Base-by-base conservation (phyloP, 768 basidiomycete species). In the Brasilioporus rufonigricans region DNA sequence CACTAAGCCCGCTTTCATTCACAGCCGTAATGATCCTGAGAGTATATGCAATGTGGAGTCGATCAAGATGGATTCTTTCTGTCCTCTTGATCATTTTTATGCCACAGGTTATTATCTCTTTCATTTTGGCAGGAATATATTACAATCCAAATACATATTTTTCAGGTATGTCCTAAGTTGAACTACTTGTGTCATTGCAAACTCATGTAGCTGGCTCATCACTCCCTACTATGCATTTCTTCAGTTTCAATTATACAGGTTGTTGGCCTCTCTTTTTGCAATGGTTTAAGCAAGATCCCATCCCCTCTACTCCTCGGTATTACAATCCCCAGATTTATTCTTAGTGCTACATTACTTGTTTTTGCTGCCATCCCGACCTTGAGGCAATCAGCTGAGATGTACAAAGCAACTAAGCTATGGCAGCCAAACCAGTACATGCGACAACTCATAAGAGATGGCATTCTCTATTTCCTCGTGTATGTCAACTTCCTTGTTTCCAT, bases 71-170 rank as follows among this genome's bases (percentile, higher is more conserved):
- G 31, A 26, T 44, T 16, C 41, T 44, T 18, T 26, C 24, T 16
- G 4, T 43, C 38, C 53, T 61, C 18, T 33, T 61, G 9, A 32
- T 31, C 23, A 2, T 53, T 24, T 60, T 53, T 6, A 27, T 53
- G 12, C 39, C 48, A 14, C 38, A 53, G 24, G 19, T 47, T 3
- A 40, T 53, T 14, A 6, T 16, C 4, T 12, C 18, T 3, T 24
- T 53, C 0, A 39, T 47, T 19, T 47, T 48, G 7, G 47, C 27
- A 11, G n/a, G 21, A 6, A 23, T 53, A 7, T 33, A 41, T 24
- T 3, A 32, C 21, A 14, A 46, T 5, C 9, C 43, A 0, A 1
- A 12, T 5, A 18, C 36, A 1, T 26, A 47, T 7, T 9, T 50
- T 24, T n/a, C 44, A 19, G 24, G 47, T 50, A 41, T 10, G 45